Evolutionary conservation across 306 rosid genomes (phyloP), one percentile per base, ranked within the genome.

Genomic region (Acacia crassicarpa): DNA sequence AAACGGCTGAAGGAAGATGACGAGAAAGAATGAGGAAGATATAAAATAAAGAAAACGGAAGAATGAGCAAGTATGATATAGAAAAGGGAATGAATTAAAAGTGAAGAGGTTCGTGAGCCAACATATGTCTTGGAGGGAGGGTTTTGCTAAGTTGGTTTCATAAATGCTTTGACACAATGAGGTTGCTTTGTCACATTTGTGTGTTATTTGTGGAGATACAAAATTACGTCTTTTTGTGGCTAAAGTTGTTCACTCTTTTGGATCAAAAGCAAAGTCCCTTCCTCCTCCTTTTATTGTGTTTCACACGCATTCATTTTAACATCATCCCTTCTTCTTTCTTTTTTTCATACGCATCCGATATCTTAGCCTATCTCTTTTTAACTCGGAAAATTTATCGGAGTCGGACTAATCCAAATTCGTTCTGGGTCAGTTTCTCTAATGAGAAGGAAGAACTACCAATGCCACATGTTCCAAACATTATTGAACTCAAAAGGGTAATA

Each of bases 121-220:
- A 80, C 86, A 63, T 44, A 80, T 80, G 74, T 82, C 13, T 82
- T 10, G 68, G 80, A 66, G 9, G 49, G 51, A 54, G 66, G 61
- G 63, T 4, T 19, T 67, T 78, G 84, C 69, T 62, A 62, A 77
- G 85, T 82, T 82, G 89, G 85, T 51, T 80, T 46, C 82, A 80
- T 86, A 69, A 89, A 87, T 88, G 89, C 71, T 70, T 33, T 17
- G 49, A 74, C 14, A 68, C 27, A 51, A 51, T 17, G n/a, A 51
- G 30, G 74, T 19, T n/a, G 17, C 9, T 10, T 41, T n/a, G 74
- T 20, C 32, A 20, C 45, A 23, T 23, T 61, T 25, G 35, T 61
- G 67, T 41, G 74, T 20, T 13, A 10, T n/a, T n/a, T 67, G 19
- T 2, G 17, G 74, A 1, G 32, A 30, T 17, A 8, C 41, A 67